Percentiles rank a stretch among this genome's conserved stretches.
These are phyloP conservation scores for Fomitopsis serialis DNA, from an alignment of 768 basidiomycete species.

Conservation along the genomic window DNA sequence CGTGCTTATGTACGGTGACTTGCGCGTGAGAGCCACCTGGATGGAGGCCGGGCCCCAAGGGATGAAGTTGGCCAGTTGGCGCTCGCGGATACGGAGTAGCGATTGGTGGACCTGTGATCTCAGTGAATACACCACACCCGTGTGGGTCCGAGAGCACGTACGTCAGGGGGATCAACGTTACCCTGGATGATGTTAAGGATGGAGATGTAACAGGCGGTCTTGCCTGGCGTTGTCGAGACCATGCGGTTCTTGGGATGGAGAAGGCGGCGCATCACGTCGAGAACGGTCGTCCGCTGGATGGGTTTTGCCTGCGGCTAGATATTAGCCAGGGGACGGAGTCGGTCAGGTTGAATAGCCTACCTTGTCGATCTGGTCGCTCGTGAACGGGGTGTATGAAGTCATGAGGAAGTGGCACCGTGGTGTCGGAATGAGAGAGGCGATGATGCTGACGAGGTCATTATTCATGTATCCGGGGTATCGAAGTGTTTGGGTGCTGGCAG, in stretches of 20 bases:
- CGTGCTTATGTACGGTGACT: conserved; percentile 81
- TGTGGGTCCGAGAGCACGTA: conserved; percentile 32
- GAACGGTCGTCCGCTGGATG: conserved; percentile 91
- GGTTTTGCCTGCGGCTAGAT: conserved; percentile 70
- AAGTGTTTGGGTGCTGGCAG: conserved; percentile 93
- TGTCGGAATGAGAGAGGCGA: conserved; percentile 94
- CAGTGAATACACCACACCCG: conserved; percentile 2
- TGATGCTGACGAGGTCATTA: conserved; percentile 96
- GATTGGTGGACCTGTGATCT: conserved; percentile 86
- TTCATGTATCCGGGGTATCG: conserved; percentile 99
- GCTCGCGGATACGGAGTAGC: conserved; percentile 90
- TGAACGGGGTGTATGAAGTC: conserved; percentile 99
- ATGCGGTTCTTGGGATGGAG: conserved; percentile 98
- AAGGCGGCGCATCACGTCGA: conserved; percentile 97
- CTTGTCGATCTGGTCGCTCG: conserved; percentile 94
- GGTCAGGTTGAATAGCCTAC: conserved; percentile 30
- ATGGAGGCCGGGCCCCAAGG: conserved; percentile 99
- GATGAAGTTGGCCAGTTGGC: conserved; percentile 95
- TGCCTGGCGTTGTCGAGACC: conserved; percentile 91
- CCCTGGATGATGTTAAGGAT: conserved; percentile 98
- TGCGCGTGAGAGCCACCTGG: conserved; percentile 91
- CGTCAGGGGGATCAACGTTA: conserved; percentile 97
- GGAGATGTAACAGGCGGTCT: conserved; percentile 93
- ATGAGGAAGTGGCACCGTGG: conserved; percentile 97
- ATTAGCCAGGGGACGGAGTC: not conserved